Evolutionary conservation across 2,329 filamentous ascomycete genomes (phyloP), one percentile per base, ranked within the genome.

Genomic region (Stachybotrys echinatus): DNA sequence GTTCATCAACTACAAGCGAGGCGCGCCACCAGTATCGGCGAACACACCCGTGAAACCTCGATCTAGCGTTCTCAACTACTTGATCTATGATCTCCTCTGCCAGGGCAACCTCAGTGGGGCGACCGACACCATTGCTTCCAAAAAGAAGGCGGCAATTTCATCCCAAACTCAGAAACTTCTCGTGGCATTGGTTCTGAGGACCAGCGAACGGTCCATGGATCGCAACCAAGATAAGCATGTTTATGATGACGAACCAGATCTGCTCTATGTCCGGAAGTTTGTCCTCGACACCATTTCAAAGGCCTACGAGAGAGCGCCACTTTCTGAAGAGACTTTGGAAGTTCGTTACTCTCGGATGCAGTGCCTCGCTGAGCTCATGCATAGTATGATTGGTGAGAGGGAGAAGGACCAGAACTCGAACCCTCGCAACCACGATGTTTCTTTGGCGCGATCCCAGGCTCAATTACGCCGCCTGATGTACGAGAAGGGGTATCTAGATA

Each of bases 1-100:
- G 65, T 97, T 99, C 65, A 96, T 99, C 74, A 97, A 96, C 67
- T 99, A 96, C 73, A 97, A 95, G 57, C 86, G 92, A 53, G 96
- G 92, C 63, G 87, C 89, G 6, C 88, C 91, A 48, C 89, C 92
- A 44, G 80, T 90, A 42, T 86, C 89, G 58, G 86, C 86, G 12
- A 85, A 84, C 48, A 97, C 94, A 2, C 94, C 94, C 5, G 92
- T 95, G 17, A 97, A 97, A 68, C 94, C 94, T 50, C 85, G 94
- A 39, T 92, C 92, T 12, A 91, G 88, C 54, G 87, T 97, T 42
- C 75, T 99, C 54, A 96, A 97, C 66, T 99, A 99, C 62, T 77
- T 99, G 34, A 81, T 99, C 45, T 91, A 88, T 58, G 87, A 87
- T 52, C 75, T 99, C 18, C 72, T 88, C 12, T 80, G 81, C 62